Base-by-base conservation (phyloP, 1,139 yeast species). In the Pneumocystis canis region DNA sequence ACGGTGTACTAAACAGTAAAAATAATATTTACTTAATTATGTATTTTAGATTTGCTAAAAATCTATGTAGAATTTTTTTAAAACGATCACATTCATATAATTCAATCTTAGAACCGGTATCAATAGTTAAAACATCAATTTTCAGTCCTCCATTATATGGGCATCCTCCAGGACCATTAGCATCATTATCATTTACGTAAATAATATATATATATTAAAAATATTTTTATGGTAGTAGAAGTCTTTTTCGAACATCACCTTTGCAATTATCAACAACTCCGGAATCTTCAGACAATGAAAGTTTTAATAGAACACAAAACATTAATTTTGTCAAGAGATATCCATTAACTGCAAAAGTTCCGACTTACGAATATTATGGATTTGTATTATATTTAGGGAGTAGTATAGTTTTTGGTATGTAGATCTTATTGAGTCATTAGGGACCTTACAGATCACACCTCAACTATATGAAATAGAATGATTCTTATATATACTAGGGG, bases 301-400 rank as follows among this genome's bases (percentile, higher is more conserved):
- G 54, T 47, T 14, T 47, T 1, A 47, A 47, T 11, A 47, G 54
- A 28, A 47, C 25, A 25, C 54, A 47, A 47, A 31, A 31, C 14
- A 47, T 25, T 47, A n/a, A n/a, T 25, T 47, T 47, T 47, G 4
- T 11, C 20, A 47, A 47, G 6, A 25, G 11, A 47, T 47, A 47
- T 11, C 54, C 54, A 20, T 47, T 47, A 14, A 25, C 30, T 2
- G 28, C 54, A 47, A 47, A 47, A 47, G 66, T 64, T 30, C 66
- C 66, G 7, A 64, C 66, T 20, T 64, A 64, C 47, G 66, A 64
- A 39, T 64, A 64, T 56, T 64, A 64, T 53, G 66, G 66, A 30
- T 64, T 64, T 41, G 66, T 61, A 6, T 35, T 64, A 39, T 64
- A 64, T 37, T 58, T 64, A 31, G 63, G 63, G 37, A 61, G 64